A percentile compares a stretch with the other conserved stretches of the same genome.
Conservation (phyloP, 371 early-diverging fungal species). For the Gilbertella persicaria region DNA sequence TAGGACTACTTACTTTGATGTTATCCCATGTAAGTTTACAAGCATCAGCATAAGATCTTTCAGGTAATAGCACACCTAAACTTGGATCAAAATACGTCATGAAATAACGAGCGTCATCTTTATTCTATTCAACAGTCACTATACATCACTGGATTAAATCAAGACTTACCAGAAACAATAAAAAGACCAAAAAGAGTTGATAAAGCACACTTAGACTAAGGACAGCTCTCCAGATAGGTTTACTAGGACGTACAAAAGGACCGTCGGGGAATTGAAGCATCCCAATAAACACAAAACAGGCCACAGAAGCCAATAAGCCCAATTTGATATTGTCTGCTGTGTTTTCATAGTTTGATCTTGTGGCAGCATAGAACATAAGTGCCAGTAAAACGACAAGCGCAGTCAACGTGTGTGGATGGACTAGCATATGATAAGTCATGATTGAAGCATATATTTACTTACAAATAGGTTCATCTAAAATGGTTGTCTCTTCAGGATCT, state of each 20-base stretch:
- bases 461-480: slow-evolving; percentile 20
- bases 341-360: slow-evolving; percentile 53
- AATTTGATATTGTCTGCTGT: slow-evolving; percentile 66
- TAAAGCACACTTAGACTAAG: slow-evolving; percentile 84
- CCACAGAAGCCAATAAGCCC: slow-evolving; percentile 71
- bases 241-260: slow-evolving; percentile 94
- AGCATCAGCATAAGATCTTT: slow-evolving; percentile 88
- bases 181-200: slow-evolving; percentile 82
- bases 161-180: slow-evolving; percentile 82
- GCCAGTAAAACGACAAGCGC: slow-evolving; percentile 52
- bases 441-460: too few relatives aligned
- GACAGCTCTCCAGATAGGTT: slow-evolving; percentile 92
- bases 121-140: slow-evolving; percentile 57
- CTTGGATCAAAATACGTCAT: slow-evolving; percentile 79
- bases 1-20: slow-evolving; percentile 69
- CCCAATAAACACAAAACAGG: slow-evolving; percentile 80
- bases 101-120: slow-evolving; percentile 78
- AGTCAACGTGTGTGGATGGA: slow-evolving; percentile 56
- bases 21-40: slow-evolving; percentile 81
- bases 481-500: slow-evolving; percentile 10
- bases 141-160: background rate
- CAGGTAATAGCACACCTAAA: slow-evolving; percentile 84
- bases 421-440: too few relatives aligned
- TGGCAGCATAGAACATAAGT: slow-evolving; percentile 59
- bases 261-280: slow-evolving; percentile 91